Conservation (phyloP, 768 basidiomycete genomes). For the Sarcodon sp. region DNA sequence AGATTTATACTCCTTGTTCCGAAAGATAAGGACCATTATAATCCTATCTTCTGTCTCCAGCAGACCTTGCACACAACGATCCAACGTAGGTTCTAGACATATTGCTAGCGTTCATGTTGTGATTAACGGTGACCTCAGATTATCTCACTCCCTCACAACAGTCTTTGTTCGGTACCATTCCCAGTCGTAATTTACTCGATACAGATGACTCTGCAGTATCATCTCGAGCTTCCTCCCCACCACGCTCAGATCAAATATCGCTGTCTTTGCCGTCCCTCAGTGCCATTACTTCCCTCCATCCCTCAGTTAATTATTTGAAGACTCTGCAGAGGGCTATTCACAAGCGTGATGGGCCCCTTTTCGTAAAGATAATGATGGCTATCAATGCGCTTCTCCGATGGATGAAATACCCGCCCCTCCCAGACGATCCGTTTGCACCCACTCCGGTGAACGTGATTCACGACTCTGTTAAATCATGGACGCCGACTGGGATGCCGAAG, state of each 20-base stretch:
- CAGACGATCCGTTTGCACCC: slow-evolving; percentile 35
- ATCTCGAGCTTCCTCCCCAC: neutral
- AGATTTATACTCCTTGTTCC: slow-evolving; percentile 73
- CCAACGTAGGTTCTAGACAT: slow-evolving; percentile 32
- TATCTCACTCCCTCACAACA: slow-evolving; percentile 61
- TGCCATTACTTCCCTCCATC: slow-evolving; percentile 5
- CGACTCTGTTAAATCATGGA: slow-evolving; percentile 36
- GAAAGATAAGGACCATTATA: slow-evolving; percentile 79
- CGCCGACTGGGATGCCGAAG: slow-evolving; percentile 39
- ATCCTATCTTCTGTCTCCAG: slow-evolving; percentile 74
- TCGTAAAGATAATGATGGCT: slow-evolving; percentile 43
- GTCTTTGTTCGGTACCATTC: slow-evolving; percentile 53
- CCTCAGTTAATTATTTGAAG: slow-evolving; percentile 32
- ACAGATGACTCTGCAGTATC: slow-evolving; percentile 9
- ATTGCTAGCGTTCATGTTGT: neutral
- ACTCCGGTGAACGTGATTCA: slow-evolving; percentile 34
- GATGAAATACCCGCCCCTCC: slow-evolving; percentile 53
- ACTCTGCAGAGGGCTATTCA: slow-evolving; percentile 59
- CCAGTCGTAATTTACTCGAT: slow-evolving; percentile 18
- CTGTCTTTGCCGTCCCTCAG: slow-evolving; percentile 5
- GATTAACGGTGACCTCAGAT: slow-evolving; percentile 20
- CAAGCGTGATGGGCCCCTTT: slow-evolving; percentile 58
- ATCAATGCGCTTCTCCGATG: slow-evolving; percentile 50
- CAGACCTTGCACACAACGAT: slow-evolving; percentile 59
- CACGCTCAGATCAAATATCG: neutral